phyloP scores from a whole-genome alignment of 805 yeast genomes.

The Saturnispora sanitii region DNA sequence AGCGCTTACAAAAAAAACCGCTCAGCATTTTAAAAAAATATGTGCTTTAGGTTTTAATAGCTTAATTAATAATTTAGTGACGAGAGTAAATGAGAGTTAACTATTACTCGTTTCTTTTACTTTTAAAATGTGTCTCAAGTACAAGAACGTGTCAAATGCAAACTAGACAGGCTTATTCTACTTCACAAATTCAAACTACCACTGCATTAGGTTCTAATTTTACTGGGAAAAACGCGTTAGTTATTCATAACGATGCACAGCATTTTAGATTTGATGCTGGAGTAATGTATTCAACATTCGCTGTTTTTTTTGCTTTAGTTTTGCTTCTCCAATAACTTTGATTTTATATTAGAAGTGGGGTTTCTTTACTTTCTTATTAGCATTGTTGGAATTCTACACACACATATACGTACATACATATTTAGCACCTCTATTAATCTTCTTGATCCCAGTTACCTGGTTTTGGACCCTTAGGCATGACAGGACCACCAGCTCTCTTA shows the following conservation, averaged over 20 bases:
- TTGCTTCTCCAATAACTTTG: neutral
- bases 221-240: too few relatives aligned
- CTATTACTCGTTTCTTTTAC: too few relatives aligned
- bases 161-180: too few relatives aligned
- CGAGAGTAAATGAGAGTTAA: too few relatives aligned
- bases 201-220: too few relatives aligned
- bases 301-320: neutral
- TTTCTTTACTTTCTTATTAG: neutral
- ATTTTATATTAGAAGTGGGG: neutral
- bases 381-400: neutral
- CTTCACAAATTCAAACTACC: too few relatives aligned
- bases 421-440: conserved; percentile 36
- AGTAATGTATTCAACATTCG: neutral
- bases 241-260: neutral
- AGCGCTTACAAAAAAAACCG: too few relatives aligned
- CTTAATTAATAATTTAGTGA: too few relatives aligned
- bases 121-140: too few relatives aligned
- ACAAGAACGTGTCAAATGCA: too few relatives aligned
- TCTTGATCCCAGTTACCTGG: conserved; percentile 97
- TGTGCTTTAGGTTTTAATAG: too few relatives aligned
- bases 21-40: too few relatives aligned
- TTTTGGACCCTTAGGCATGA: conserved; percentile 72
- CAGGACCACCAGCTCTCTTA: conserved; percentile 97
- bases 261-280: neutral
- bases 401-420: neutral